These are phyloP conservation scores for Coniferiporia sulphurascens DNA, from an alignment of 1,284 basidiomycete species.

Conservation along the genomic window DNA sequence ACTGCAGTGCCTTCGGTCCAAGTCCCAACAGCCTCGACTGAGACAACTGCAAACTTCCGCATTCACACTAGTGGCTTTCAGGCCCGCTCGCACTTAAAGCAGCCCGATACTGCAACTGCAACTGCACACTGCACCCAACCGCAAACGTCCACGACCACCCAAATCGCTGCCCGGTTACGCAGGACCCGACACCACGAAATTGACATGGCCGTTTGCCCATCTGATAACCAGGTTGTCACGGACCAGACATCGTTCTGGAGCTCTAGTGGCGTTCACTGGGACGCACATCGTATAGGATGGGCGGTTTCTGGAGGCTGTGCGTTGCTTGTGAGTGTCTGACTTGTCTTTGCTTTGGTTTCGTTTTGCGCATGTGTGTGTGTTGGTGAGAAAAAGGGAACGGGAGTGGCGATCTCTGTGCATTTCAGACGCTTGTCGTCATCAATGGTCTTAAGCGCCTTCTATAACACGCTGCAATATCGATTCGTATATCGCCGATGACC, in stretches of 20 bases:
- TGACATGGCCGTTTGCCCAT: conserved; percentile 37
- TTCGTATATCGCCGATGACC: too few species aligned
- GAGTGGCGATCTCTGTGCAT: too few species aligned
- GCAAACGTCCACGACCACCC: not conserved
- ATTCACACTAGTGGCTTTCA: too few species aligned
- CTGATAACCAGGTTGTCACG: conserved; percentile 42
- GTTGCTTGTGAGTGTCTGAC: conserved; percentile 42
- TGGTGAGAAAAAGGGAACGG: not conserved
- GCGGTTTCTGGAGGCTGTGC: conserved; percentile 64
- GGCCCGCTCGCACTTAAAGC: too few species aligned
- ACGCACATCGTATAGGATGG: conserved; percentile 50
- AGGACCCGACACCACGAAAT: not conserved
- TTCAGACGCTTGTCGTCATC: too few species aligned
- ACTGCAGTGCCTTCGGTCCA: too few species aligned
- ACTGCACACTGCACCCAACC: too few species aligned
- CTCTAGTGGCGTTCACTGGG: conserved; percentile 47
- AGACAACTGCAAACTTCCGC: too few species aligned
- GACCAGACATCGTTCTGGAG: conserved; percentile 65
- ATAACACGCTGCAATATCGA: too few species aligned
- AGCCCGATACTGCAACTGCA: too few species aligned
- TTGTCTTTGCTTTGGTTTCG: not conserved
- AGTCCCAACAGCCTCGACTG: too few species aligned
- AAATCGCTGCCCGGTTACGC: not conserved
- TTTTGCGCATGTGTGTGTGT: not conserved
- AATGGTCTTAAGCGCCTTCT: too few species aligned